phyloP scores from a whole-genome alignment of 129 eudicot species.

The Lonicera japonica region DNA sequence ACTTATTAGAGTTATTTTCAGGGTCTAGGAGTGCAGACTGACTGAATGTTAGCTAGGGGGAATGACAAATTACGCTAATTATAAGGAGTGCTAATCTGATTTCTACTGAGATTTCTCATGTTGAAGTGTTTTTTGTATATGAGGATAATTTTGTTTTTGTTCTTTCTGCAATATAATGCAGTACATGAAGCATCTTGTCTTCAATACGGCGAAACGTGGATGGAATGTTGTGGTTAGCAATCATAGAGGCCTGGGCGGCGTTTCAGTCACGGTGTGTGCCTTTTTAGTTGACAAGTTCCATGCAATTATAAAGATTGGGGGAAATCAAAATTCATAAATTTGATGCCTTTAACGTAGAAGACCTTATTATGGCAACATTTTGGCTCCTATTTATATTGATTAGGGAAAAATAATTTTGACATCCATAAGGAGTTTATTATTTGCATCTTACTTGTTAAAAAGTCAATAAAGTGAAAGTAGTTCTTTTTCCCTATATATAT shows the following conservation, averaged over 20 bases:
- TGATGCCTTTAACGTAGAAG: neutral
- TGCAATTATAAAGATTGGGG: neutral
- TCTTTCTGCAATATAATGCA: slow-evolving; percentile 19
- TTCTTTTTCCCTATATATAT: too few species aligned
- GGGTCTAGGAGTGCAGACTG: neutral
- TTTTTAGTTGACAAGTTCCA: slow-evolving; percentile 1
- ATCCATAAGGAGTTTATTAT: too few species aligned
- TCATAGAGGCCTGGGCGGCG: slow-evolving; percentile 93
- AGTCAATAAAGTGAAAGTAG: too few species aligned
- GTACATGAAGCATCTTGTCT: slow-evolving; percentile 85
- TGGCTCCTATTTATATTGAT: too few species aligned
- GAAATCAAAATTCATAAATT: neutral
- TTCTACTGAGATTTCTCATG: neutral
- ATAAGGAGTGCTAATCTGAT: too few species aligned
- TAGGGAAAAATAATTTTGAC: too few species aligned
- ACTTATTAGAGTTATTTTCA: neutral
- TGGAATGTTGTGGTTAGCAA: slow-evolving; percentile 86
- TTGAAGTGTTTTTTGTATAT: slow-evolving; percentile 10
- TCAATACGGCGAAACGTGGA: slow-evolving; percentile 66
- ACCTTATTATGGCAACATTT: too few species aligned
- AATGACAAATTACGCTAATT: neutral
- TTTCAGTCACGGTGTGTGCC: slow-evolving; percentile 79
- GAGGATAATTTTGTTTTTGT: slow-evolving; percentile 5
- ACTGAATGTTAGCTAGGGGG: neutral
- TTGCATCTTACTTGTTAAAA: too few species aligned